These are phyloP conservation scores for Metarhizium guizhouense DNA, from an alignment of 2,329 filamentous ascomycete genomes.

Conservation along the genomic window DNA sequence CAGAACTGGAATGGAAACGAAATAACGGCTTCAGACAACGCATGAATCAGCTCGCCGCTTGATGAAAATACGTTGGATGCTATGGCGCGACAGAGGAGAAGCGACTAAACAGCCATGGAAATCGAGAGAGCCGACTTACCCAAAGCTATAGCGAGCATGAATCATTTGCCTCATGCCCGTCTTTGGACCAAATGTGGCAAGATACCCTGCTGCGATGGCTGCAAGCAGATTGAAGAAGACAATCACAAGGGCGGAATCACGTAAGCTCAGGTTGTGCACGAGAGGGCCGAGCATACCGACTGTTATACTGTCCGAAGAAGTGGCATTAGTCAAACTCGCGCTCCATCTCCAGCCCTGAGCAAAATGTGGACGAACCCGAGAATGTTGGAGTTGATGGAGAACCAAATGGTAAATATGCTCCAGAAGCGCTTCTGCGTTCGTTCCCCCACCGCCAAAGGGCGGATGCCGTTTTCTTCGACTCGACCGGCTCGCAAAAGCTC, in stretches of 20 bases:
- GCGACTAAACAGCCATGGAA: not conserved
- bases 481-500: conserved; percentile 25
- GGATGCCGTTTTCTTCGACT: conserved; percentile 35
- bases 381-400: conserved; percentile 39
- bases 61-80: not conserved
- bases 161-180: conserved; percentile 60
- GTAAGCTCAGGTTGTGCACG: conserved; percentile 43
- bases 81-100: not conserved
- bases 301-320: conserved; percentile 35
- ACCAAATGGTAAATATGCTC: conserved; percentile 40
- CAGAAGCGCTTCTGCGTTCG: conserved; percentile 30
- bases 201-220: conserved; percentile 43
- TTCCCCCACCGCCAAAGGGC: conserved; percentile 32
- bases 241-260: conserved; percentile 49
- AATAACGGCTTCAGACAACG: conserved; percentile 32
- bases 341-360: not conserved
- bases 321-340: not conserved
- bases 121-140: conserved; percentile 24
- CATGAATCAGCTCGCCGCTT: conserved; percentile 2
- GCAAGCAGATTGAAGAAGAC: conserved; percentile 54
- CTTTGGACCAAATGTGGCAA: conserved; percentile 49
- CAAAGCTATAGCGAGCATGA: conserved; percentile 54
- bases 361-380: conserved; percentile 24
- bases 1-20: conserved; percentile 50
- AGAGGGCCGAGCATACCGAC: conserved; percentile 55